Evolutionary conservation across 345 rosid genomes (phyloP).

Genomic region (Luvunga scandens): DNA sequence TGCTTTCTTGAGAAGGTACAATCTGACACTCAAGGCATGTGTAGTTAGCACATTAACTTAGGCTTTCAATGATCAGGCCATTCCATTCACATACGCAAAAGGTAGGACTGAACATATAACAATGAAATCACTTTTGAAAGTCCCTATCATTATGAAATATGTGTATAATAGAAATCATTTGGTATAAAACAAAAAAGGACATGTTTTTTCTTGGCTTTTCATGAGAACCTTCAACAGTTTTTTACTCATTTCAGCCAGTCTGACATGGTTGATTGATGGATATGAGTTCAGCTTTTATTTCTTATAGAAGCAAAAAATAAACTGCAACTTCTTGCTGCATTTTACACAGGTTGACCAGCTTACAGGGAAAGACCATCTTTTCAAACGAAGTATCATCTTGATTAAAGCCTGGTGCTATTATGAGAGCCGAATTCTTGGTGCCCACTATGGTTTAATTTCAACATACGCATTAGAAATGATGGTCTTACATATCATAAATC

Average conservation of each 20-base stretch:
- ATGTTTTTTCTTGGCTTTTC: not conserved
- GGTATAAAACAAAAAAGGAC: not conserved
- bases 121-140: not conserved
- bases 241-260: not conserved
- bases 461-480: slow-evolving; percentile 82
- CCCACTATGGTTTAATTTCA: slow-evolving; percentile 77
- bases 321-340: slow-evolving; percentile 8
- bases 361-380: slow-evolving; percentile 71
- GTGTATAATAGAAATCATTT: not conserved
- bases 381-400: slow-evolving; percentile 76
- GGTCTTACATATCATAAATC: slow-evolving; percentile 70
- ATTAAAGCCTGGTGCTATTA: slow-evolving; percentile 95
- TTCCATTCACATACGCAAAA: not conserved
- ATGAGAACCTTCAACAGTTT: not conserved
- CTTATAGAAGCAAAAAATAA: not conserved
- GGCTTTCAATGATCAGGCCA: not conserved
- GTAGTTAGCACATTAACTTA: not conserved
- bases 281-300: not conserved
- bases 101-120: not conserved
- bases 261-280: not conserved
- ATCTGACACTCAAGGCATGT: not conserved
- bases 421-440: slow-evolving; percentile 92
- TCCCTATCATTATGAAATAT: not conserved
- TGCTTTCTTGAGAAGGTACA: slow-evolving; percentile 80
- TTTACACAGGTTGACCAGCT: slow-evolving; percentile 60